Base-by-base conservation (phyloP, 139 green algal genomes). In the Ettlia oleoabundans region DNA sequence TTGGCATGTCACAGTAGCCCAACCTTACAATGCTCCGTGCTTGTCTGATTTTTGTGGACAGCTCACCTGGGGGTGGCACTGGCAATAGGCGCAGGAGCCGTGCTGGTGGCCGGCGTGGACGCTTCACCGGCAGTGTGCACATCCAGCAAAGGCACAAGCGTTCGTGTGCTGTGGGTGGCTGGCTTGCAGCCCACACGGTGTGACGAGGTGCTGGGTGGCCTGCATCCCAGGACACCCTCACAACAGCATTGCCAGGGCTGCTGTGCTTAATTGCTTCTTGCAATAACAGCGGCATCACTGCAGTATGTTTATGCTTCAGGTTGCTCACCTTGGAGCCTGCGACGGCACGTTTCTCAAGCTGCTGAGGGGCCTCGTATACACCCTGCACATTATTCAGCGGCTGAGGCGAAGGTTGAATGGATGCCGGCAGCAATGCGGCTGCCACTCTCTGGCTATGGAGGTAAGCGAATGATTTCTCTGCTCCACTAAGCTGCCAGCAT, bases 141-240 rank as follows among this genome's bases (percentile, higher is more conserved):
- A 28, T 77, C 70, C 43, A 63, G n/a, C 43, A 77, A 13, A 9
- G 70, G 70, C n/a, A 43, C 70, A n/a, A 75, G 26, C 18, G n/a
- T 64, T 30, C 70, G 70, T 6, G 42, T 63, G 70, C 70, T 77
- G 70, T 77, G 70, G 30, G 70, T 77, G 70, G 70, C 70, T 1
- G 70, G 70, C 70, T 77, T 77, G 70, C 52, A 77, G 13, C 70
- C 70, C 70, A 77, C 41, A 1, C 70, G 70, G 8, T 22, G 70
- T 9, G 30, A n/a, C 3, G 42, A 42, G 7, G 35, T 30, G 43
- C 26, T n/a, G 24, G 40, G 26, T 3, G 41, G 68, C 68, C 68
- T 76, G 68, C 68, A 61, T 22, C 21, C 21, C 38, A 51, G 2
- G 18, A 24, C 13, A 24, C 47, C 47, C 47, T 58, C 13, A 15